Evolutionary conservation across 164 flowering plant genomes (phyloP), one percentile per base, ranked within the genome.

Genomic region (Liriodendron chinense): DNA sequence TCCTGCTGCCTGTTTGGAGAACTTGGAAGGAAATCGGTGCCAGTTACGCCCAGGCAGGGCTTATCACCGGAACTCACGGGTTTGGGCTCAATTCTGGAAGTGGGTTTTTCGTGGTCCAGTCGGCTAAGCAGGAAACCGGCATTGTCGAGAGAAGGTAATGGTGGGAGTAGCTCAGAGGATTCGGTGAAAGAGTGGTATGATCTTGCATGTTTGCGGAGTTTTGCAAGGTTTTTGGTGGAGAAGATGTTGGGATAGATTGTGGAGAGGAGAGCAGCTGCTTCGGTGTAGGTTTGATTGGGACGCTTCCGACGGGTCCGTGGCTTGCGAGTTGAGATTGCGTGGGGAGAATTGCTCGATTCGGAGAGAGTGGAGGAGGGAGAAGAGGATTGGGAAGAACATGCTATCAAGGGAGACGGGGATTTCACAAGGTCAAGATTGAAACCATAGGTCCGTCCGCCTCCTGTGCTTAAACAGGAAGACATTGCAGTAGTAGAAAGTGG

Each of bases 271-370:
- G 90, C 90, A 0, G 98, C 96, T 0, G 97, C 98, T 74, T 94
- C 98, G 47, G 89, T 89, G 88, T 92, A 94, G 9, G 89, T 90
- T 74, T 94, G 97, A 77, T 92, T 92, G 2, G 96, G 98, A 9
- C 98, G 87, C 63, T 94, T 94, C 62, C 98, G 88, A 2, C 91
- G 89, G 0, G 96, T 88, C 43, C 98, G 82, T 0, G 92, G 87
- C 49, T 94, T 94, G 53, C 93, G 75, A 0, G 94, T 92, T 0
- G 89, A 84, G 83, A 94, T 87, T 78, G 89, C 74, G 2, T 86
- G 77, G 0, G 89, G 89, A 13, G 92, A 85, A 53, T 89, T 87
- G 86, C 88, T 88, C 2, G 96, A 86, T 74, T 92, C 96, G 0
- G 97, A 91, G 73, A 94, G 79, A 0, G 92, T 89, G 10, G 98